Base-by-base conservation (phyloP, 768 basidiomycete genomes). In the Asterophora parasitica region DNA sequence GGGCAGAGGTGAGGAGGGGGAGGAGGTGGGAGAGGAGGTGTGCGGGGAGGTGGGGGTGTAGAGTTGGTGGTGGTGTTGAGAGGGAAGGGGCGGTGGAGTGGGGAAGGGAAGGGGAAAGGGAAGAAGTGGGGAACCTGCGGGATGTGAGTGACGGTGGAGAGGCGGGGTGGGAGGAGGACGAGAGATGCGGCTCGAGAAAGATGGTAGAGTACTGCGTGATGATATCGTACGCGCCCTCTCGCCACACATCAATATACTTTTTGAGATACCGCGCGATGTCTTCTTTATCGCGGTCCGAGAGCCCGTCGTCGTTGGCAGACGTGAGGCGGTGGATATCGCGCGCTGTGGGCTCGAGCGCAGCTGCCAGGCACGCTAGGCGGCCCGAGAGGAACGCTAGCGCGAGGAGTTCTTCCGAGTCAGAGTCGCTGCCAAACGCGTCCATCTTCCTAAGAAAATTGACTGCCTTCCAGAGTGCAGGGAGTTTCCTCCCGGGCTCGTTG, bases 151-250 rank as follows among this genome's bases (percentile, higher is more conserved):
- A 48, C 12, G 53, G 32, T 11, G 45, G 55, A 23, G 46, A 47
- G 7, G 51, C 40, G n/a, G 49, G 59, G 30, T 33, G 59, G 39
- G 32, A 62, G 55, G 23, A 3, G n/a, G 37, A 74, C 58, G 54
- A 55, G 7, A 71, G 68, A 17, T 73, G 67, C 44, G 78, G 80
- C 52, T 91, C 88, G 30, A 93, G 79, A 65, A 97, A 95, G 53
- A 96, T 92, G 32, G 91, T 83, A 2, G 85, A 77, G 58, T 83
- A 96, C 61, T 95, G 92, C 12, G 88, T 88, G 56, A 95, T 77
- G 64, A 94, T 81, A 64, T 97, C 92, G 68, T 94, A 88, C 16
- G 92, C 87, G 38, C 88, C 85, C 67, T 97, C 94, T 44, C 93
- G 74, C 85, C 94, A 96, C 9, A 83, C 66, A 59, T 95, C 94